Base-by-base conservation (phyloP, 2,329 filamentous ascomycete genomes). In the Drechslera avenae region DNA sequence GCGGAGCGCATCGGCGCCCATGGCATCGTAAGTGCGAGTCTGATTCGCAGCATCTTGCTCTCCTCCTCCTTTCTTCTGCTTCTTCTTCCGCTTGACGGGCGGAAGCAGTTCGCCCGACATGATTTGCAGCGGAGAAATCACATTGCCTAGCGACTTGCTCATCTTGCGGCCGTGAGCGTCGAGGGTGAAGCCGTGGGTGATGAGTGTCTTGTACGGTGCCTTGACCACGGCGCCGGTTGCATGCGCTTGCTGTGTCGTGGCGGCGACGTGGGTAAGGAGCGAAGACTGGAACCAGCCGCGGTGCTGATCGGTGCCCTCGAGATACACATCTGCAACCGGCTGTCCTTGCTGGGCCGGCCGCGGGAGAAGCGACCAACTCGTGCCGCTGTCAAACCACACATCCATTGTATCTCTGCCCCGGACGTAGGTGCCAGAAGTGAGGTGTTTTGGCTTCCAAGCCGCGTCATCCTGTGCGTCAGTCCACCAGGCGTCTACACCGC, bases 211-310 rank as follows among this genome's bases (percentile, higher is more conserved):
- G 78, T 95, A 99, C 0, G 94, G 94, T 0, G 93, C 81, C 58
- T 72, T 73, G 26, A 76, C 64, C 2, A 45, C 64, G 2, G 45
- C 40, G 5, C 45, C 36, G 5, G 48, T 46, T 1, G 57, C 43
- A 13, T 64, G 65, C 2, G 62, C n/a, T n/a, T n/a, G 21, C 60
- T 86, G 81, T 3, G 82, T 80, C n/a, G n/a, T n/a, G n/a, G n/a
- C n/a, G 0, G 92, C 89, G 23, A 96, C 83, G 41, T 90, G 86
- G 0, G 94, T 97, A 47, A 99, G 81, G 9, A 99, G 81, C 56
- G 91, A 96, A 5, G 94, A 97, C 74, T 99, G 94, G 71, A 99
- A 99, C 94, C 94, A 99, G 23, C 94, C 94, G 32, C 94, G 88
- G 73, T 99, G 94, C 72, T 99, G 94, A 72, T 99, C 94, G 3